Evolutionary conservation across 768 basidiomycete species (phyloP), one percentile per base, ranked within the genome.

Genomic region (Boletus sp.): DNA sequence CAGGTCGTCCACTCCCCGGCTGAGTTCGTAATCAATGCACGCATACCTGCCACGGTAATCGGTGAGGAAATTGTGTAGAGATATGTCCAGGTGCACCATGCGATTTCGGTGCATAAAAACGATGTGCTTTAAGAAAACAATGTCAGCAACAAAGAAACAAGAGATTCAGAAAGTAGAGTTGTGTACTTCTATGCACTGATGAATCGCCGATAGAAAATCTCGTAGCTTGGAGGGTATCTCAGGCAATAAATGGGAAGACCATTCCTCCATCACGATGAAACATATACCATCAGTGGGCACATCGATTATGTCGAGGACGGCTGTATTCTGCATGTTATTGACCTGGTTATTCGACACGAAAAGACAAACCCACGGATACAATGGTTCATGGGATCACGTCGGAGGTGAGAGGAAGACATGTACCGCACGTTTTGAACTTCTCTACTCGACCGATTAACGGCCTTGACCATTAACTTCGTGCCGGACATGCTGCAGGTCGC

Each of bases 261-360:
- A 90, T 69, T 88, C 80, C 64, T 90, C 88, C 87, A 88, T 89
- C 25, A 90, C 82, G 52, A 90, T 83, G 62, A 90, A 84, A 14
- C 75, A 82, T 35, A 86, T 64, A 46, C 73, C 66, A 54, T 87
- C 84, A 10, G 73, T 63, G 3, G 72, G 66, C 21, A 81, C 72
- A 58, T 81, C 78, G 47, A 90, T 78, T 19, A 87, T 67, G 62
- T 84, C 85, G 30, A 87, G 66, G 19, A 90, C 75, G 37, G 88
- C 88, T 90, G 63, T 15, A 44, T 32, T 21, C 21, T 55, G 50
- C 9, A 47, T 47, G 66, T 58, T 39, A 54, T 23, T 13, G 52
- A 55, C 30, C 13, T 32, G 50, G 33, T 13, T 33, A 30, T 9
- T 41, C 7, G 19, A 25, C n/a, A 52, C 45, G 35, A 50, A 32